Evolutionary conservation across 768 basidiomycete species (phyloP).

Genomic region (Trametes gibbosa): DNA sequence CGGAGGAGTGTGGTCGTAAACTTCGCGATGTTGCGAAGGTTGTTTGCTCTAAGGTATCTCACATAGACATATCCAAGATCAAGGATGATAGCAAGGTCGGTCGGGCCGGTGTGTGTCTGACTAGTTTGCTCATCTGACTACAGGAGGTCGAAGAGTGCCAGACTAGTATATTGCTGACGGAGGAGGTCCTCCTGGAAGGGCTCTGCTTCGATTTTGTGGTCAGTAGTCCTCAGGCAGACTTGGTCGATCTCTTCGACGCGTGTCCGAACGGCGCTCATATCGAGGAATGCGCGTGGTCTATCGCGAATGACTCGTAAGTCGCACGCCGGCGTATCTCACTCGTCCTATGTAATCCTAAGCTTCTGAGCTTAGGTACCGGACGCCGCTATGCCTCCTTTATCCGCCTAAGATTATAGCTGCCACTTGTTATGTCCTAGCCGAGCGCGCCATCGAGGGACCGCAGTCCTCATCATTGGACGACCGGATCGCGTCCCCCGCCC

Average conservation of each 20-base stretch:
- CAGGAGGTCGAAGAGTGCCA: slow-evolving; percentile 79
- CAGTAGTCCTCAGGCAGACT: slow-evolving; percentile 69
- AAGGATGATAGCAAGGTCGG: slow-evolving; percentile 65
- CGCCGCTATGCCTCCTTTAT: slow-evolving; percentile 72
- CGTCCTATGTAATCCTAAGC: neutral
- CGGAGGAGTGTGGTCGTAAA: slow-evolving; percentile 85
- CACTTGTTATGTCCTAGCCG: slow-evolving; percentile 76
- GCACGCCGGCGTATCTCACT: neutral
- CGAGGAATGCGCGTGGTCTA: slow-evolving; percentile 81
- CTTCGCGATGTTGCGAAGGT: slow-evolving; percentile 81
- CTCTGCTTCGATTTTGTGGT: slow-evolving; percentile 85
- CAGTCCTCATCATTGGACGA: slow-evolving; percentile 73
- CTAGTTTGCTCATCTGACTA: slow-evolving; percentile 2
- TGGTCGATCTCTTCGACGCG: slow-evolving; percentile 70
- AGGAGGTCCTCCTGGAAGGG: slow-evolving; percentile 77
- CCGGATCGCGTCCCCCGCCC: slow-evolving; percentile 66
- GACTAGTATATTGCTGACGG: slow-evolving; percentile 63
- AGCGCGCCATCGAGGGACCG: slow-evolving; percentile 68
- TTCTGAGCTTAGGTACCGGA: slow-evolving; percentile 57
- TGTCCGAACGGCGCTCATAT: slow-evolving; percentile 45
- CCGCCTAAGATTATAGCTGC: slow-evolving; percentile 69
- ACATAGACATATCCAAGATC: slow-evolving; percentile 52
- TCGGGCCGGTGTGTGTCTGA: slow-evolving; percentile 1
- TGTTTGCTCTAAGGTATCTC: slow-evolving; percentile 64
- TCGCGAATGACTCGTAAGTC: slow-evolving; percentile 83